Percentiles rank a stretch among this genome's conserved stretches.
Conservation (phyloP, 352 stramenopile genomes). For the Phytophthora agathidicida region DNA sequence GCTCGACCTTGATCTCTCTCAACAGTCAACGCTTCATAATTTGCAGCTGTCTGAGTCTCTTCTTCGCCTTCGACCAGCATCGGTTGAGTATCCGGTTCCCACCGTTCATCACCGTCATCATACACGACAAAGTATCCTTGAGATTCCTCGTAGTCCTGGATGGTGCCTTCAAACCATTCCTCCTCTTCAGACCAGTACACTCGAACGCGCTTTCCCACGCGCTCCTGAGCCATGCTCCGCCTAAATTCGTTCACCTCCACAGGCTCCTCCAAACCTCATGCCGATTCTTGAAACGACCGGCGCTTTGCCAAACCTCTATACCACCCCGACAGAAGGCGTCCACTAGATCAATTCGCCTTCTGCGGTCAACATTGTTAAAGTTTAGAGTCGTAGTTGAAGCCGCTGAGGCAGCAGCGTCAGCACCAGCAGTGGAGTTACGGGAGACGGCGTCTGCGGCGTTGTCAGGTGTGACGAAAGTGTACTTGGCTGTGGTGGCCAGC, state of each 20-base stretch:
- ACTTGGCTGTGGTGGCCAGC: too few species aligned
- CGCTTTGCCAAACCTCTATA: conserved; percentile 6
- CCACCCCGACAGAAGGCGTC: too few species aligned
- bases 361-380: too few species aligned
- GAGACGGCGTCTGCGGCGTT: too few species aligned
- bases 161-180: conserved; percentile 70
- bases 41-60: conserved; percentile 6
- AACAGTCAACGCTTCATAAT: conserved; percentile 10
- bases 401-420: too few species aligned
- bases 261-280: conserved; percentile 17
- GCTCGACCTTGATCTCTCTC: neutral
- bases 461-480: too few species aligned
- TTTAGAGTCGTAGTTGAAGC: too few species aligned
- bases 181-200: conserved; percentile 79
- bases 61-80: conserved; percentile 50
- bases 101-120: conserved; percentile 84
- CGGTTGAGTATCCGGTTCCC: conserved; percentile 48
- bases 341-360: too few species aligned
- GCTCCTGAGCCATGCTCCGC: conserved; percentile 16
- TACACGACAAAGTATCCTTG: conserved; percentile 77
- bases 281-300: conserved; percentile 31
- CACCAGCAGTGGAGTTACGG: too few species aligned
- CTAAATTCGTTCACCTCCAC: conserved; percentile 27
- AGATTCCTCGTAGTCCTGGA: conserved; percentile 44
- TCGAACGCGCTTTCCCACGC: conserved; percentile 64